A percentile compares a stretch with the other conserved stretches of the same genome.
Conservation (phyloP, 768 basidiomycete species). For the Tulasnella sp. region DNA sequence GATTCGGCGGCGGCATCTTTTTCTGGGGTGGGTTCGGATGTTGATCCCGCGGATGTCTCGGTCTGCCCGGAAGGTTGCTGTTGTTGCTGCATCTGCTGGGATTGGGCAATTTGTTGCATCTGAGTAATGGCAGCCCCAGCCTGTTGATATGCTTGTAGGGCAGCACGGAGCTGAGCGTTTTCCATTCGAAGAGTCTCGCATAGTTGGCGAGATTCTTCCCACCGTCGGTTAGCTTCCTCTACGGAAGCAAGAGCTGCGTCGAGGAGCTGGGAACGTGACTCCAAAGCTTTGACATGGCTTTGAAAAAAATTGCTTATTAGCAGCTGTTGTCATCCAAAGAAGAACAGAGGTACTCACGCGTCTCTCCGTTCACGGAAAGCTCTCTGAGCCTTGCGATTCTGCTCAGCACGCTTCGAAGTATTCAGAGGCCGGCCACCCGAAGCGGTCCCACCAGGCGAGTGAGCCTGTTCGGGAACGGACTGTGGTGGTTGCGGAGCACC, state of each 20-base stretch:
- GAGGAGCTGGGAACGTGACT: constrained; percentile 74
- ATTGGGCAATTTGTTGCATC: constrained; percentile 7
- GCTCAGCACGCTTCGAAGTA: constrained; percentile 81
- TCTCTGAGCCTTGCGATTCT: constrained; percentile 89
- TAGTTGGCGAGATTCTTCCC: constrained; percentile 84
- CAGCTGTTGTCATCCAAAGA: background rate
- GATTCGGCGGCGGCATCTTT: background rate
- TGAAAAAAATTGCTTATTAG: constrained; percentile 10
- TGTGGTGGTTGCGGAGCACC: background rate
- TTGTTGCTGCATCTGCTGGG: background rate
- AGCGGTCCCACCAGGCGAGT: background rate
- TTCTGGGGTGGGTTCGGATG: background rate
- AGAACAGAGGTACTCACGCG: constrained; percentile 47
- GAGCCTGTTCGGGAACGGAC: background rate
- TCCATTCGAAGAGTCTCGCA: constrained; percentile 84
- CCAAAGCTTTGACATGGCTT: constrained; percentile 82
- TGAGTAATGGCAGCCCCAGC: constrained; percentile 29
- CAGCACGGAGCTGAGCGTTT: constrained; percentile 68
- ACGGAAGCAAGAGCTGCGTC: constrained; percentile 80
- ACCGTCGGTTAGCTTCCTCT: constrained; percentile 80
- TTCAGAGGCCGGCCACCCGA: constrained; percentile 43
- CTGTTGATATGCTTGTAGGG: constrained; percentile 36
- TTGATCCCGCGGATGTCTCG: background rate
- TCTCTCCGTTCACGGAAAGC: constrained; percentile 87
- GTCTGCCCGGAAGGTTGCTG: constrained; percentile 7